Base-by-base conservation (phyloP, 1,284 basidiomycete species). In the Cryptococcus depauperatus region DNA sequence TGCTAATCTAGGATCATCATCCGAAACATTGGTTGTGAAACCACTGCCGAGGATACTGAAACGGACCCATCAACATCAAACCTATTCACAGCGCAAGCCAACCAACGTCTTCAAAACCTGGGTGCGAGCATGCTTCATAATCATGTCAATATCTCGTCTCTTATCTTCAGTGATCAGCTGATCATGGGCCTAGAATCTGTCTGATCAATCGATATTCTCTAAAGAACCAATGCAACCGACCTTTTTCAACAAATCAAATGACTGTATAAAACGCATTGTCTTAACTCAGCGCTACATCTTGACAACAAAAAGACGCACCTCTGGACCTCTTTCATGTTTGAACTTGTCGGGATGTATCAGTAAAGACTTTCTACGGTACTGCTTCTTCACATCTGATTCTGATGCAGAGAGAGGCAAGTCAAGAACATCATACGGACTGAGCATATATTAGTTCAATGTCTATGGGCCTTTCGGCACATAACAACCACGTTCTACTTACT, bases 261-360 rank as follows among this genome's bases (percentile, higher is more conserved):
- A 76, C 66, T 77, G 64, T 37, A 23, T 25, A 46, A 19, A 26
- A 38, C 41, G 28, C 3, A 5, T 23, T 5, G 23, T 40, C 23
- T 28, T 16, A n/a, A 29, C 5, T 10, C 14, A 29, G 14, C 14
- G 14, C 27, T 27, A 29, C 8, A 22, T 42, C 37, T 19, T 23
- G 35, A 4, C 30, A 30, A 28, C 10, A 35, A 13, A 41, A n/a
- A 27, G 23, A 59, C 69, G 53, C 56, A 71, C 71, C 61, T 72
- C 68, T 18, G 63, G 53, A 26, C 75, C 77, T n/a, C 73, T 54
- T 28, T 73, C 73, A 59, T 77, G 74, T 59, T 76, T 71, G 55
- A 75, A 75, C 64, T 77, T 78, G 62, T 78, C 77, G 13, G 77
- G 77, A 56, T 78, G 77, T 42, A 78, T 77, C 59, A 77, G 58